A percentile compares a stretch with the other conserved stretches of the same genome.
These are phyloP conservation scores for Cynara cardunculus DNA, from an alignment of 129 eudicot species.

Conservation along the genomic window DNA sequence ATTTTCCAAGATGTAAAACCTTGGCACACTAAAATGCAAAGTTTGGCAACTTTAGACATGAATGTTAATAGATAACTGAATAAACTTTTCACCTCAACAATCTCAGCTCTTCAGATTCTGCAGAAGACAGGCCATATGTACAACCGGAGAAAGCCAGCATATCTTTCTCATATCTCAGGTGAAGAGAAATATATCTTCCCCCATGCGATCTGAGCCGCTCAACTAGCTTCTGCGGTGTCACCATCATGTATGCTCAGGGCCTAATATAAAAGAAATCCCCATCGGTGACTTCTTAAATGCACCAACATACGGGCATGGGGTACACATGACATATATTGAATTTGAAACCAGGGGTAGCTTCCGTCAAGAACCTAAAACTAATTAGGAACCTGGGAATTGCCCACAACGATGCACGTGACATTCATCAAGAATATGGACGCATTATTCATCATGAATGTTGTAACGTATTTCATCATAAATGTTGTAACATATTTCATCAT, in stretches of 20 bases:
- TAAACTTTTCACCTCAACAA: constrained; percentile 58
- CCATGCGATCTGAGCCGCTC: constrained; percentile 70
- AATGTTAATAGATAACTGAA: background rate
- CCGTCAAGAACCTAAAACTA: background rate
- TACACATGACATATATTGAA: background rate
- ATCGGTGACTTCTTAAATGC: constrained; percentile 50
- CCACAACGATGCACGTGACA: background rate
- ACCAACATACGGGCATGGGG: constrained; percentile 7
- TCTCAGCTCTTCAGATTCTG: constrained; percentile 79
- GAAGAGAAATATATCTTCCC: constrained; percentile 76
- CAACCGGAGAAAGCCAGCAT: constrained; percentile 97
- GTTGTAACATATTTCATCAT: no score
- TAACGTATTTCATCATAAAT: no score
- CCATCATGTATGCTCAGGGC: constrained; percentile 82
- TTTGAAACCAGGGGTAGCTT: background rate
- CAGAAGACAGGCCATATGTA: constrained; percentile 70
- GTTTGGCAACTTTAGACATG: background rate
- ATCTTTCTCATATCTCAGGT: constrained; percentile 92
- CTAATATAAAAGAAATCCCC: constrained; percentile 65
- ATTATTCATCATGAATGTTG: no score
- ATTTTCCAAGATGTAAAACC: background rate
- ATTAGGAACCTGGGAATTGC: background rate
- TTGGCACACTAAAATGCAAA: background rate
- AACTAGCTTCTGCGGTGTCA: constrained; percentile 93
- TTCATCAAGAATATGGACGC: no score